Evolutionary conservation across 371 early-diverging fungal species (phyloP).

Genomic region (Mucor circinelloides): DNA sequence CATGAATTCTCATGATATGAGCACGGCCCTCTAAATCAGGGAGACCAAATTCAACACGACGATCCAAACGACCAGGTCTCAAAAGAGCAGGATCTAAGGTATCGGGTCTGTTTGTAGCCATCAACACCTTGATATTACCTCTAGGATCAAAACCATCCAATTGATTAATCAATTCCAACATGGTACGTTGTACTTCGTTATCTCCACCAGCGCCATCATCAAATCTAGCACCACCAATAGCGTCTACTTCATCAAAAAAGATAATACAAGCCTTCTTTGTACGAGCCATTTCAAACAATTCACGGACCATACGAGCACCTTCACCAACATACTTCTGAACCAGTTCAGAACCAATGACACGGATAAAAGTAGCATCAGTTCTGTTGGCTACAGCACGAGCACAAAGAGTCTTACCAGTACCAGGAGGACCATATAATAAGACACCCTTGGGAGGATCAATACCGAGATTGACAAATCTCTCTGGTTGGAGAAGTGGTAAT

Average conservation of each 20-base stretch:
- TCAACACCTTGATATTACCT: slow-evolving; percentile 99
- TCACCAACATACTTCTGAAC: slow-evolving; percentile 99
- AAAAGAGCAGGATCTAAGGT: slow-evolving; percentile 98
- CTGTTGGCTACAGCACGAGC: slow-evolving; percentile 99
- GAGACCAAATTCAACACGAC: slow-evolving; percentile 99
- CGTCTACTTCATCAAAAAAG: slow-evolving; percentile 99
- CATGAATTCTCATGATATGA: slow-evolving; percentile 99
- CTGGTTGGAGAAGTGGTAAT: slow-evolving; percentile 99
- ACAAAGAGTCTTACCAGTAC: slow-evolving; percentile 99
- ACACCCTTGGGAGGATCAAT: slow-evolving; percentile 99
- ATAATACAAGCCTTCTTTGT: slow-evolving; percentile 85
- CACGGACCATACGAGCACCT: slow-evolving; percentile 99
- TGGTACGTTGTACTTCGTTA: slow-evolving; percentile 97
- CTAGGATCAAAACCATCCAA: slow-evolving; percentile 99
- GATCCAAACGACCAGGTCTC: slow-evolving; percentile 98
- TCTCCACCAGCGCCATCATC: slow-evolving; percentile 91
- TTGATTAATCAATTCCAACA: slow-evolving; percentile 99
- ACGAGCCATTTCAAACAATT: slow-evolving; percentile 99
- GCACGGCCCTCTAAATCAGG: slow-evolving; percentile 97
- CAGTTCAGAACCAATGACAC: slow-evolving; percentile 98
- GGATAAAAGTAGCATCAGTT: slow-evolving; percentile 99
- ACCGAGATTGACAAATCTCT: slow-evolving; percentile 98
- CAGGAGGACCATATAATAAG: slow-evolving; percentile 98
- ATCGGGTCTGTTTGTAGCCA: slow-evolving; percentile 99
- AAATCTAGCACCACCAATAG: slow-evolving; percentile 96